These are phyloP conservation scores for Parietaria judaica DNA, from an alignment of 306 rosid species.

Conservation along the genomic window DNA sequence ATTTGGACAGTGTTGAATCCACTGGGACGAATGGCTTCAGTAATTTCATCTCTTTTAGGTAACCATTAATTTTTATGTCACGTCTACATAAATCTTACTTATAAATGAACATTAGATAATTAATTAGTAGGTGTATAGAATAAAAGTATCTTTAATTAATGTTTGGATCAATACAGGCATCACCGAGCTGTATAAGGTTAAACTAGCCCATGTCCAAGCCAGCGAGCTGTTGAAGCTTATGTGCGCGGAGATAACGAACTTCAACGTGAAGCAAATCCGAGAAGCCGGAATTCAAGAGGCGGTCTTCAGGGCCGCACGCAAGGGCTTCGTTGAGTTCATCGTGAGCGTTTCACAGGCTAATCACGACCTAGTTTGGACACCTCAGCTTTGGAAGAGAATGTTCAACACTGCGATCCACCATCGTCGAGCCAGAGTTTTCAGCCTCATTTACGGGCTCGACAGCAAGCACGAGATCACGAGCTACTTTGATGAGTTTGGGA, in stretches of 20 bases:
- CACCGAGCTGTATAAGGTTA: background rate
- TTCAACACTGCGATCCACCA: background rate
- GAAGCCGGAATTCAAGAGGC: background rate
- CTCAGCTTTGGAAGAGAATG: background rate
- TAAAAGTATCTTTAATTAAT: background rate
- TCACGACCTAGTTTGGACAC: background rate
- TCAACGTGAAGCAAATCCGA: background rate
- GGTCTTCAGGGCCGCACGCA: background rate
- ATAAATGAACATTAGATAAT: background rate
- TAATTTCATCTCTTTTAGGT: background rate
- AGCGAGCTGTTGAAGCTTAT: background rate
- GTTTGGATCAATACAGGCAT: background rate
- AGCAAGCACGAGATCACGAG: background rate
- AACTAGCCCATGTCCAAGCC: slow-evolving; percentile 2
- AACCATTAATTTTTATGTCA: too few species aligned
- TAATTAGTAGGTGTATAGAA: too few species aligned
- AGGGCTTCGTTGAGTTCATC: background rate
- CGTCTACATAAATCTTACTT: too few species aligned
- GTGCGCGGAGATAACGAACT: background rate
- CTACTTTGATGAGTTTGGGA: background rate
- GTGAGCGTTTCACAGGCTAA: background rate
- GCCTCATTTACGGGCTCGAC: background rate
- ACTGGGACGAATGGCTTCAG: background rate
- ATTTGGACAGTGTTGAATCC: background rate
- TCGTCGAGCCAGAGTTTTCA: background rate